Evolutionary conservation across 345 rosid species (phyloP).

Genomic region (Syzygium grande): DNA sequence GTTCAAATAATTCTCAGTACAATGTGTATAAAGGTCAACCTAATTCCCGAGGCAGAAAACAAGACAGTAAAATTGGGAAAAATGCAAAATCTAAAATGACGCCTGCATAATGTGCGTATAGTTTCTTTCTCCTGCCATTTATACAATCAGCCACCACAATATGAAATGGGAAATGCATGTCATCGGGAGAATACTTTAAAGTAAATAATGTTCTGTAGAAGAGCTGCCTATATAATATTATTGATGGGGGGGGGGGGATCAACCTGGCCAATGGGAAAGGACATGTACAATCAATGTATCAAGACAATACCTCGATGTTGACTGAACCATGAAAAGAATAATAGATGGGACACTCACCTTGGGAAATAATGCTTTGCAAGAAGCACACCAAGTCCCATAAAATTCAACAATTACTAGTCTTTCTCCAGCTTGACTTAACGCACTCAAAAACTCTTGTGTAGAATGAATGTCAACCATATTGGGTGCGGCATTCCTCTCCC

Average conservation of each 20-base stretch:
- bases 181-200: not conserved
- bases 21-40: not conserved
- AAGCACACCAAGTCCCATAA: slow-evolving; percentile 98
- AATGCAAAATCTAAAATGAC: not conserved
- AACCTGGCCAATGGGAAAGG: not conserved
- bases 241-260: not conserved
- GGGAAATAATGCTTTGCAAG: slow-evolving; percentile 83
- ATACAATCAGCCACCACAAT: not conserved
- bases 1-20: not conserved
- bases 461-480: slow-evolving; percentile 92
- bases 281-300: not conserved
- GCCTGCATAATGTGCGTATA: not conserved
- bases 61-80: not conserved
- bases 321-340: not conserved
- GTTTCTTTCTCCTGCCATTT: not conserved
- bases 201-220: not conserved
- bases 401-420: slow-evolving; percentile 88
- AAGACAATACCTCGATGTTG: not conserved
- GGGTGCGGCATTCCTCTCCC: slow-evolving; percentile 85
- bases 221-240: not conserved
- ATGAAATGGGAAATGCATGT: not conserved
- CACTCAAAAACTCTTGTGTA: slow-evolving; percentile 67
- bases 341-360: slow-evolving; percentile 33
- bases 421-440: slow-evolving; percentile 69
- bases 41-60: not conserved